Base-by-base conservation (phyloP, 805 yeast genomes). In the Helenozyma rhizophorensis region DNA sequence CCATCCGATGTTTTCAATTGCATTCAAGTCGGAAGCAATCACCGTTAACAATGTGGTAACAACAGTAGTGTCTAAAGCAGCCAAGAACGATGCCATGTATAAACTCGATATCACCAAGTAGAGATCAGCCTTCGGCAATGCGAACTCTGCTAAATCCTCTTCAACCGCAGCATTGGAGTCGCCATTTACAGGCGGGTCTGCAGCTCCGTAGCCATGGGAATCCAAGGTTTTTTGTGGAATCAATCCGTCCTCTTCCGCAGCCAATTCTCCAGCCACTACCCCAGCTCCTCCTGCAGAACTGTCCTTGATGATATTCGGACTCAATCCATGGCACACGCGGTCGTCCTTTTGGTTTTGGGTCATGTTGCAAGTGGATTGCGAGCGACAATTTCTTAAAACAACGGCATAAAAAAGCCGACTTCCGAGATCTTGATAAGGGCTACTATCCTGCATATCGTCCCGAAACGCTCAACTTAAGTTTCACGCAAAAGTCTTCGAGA, bases 1-100 rank as follows among this genome's bases (percentile, higher is more conserved):
- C 86, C 87, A 81, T 11, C 86, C 72, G 17, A 80, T 68, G 40
- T 72, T 72, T 3, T 78, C 76, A 27, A 80, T 62, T 0, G 78
- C 80, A 42, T 80, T 61, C 47, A 82, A 70, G 45, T 81, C 87
- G 1, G 84, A 76, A 1, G 87, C 84, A 34, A 82, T 80, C 18
- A 72, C 71, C 2, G 83, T 66, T 46, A 80, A 58, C 17, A 80
- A 56, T 1, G 88, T 80, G 0, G 87, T 72, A 12, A 82, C 80
- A 16, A 82, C 72, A 0, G 89, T 81, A 13, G 75, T 67, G 49
- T 82, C 90, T 37, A 81, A 52, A 0, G 89, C 78, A 3, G 84
- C 77, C 24, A 82, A 59, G 44, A 76, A 80, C 0, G 75, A 41
- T 3, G 63, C 63, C 56, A 59, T 52, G 41, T 52, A 65, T 25